Evolutionary conservation across 1,284 basidiomycete species (phyloP), one percentile per base, ranked within the genome.

Genomic region (Austroboletus novae-zelandiae): DNA sequence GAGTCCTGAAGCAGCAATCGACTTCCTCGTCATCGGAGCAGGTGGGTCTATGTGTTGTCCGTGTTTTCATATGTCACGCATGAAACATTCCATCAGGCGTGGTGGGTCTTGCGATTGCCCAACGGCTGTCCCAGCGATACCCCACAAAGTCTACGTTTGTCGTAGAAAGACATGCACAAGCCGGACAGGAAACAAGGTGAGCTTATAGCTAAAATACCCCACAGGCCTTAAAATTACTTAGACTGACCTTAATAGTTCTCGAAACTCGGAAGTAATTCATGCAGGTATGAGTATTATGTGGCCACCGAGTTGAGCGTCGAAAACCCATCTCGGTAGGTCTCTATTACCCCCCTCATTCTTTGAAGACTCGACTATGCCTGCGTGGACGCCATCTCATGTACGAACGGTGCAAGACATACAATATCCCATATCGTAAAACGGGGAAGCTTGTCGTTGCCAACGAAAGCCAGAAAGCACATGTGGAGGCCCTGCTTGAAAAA

Each of bases 231-330:
- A 23, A 23, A 5, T 23, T 23, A 25, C 34, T 45, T 46, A 43
- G 35, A n/a, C 34, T 29, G 23, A 25, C 3, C 17, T 20, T 23
- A 5, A 23, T 52, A 94, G 91, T 66, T 94, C 94, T 35, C 84
- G 96, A 18, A 98, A 98, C 67, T 96, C 93, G 1, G 96, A 98
- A 64, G 96, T 99, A 14, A 89, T 98, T 40, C 95, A 98, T 71
- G 91, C 92, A 54, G 91, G 91, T 83, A 61, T 49, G 64, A 58
- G 34, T 43, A 35, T 29, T 27, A 14, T 34, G 45, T 11, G 41
- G 27, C 18, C 43, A 30, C 14, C 29, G 20, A 23, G 36, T 34
- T n/a, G 5, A 45, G 36, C 25, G 31, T 49, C 10, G 42, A 15
- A 11, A 13, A 9, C 37, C 54, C 2, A 43, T 30, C 15, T n/a